A percentile compares a stretch with the other conserved stretches of the same genome.
phyloP scores from a whole-genome alignment of 441 rosid genomes.

The Erodium moschatum region DNA sequence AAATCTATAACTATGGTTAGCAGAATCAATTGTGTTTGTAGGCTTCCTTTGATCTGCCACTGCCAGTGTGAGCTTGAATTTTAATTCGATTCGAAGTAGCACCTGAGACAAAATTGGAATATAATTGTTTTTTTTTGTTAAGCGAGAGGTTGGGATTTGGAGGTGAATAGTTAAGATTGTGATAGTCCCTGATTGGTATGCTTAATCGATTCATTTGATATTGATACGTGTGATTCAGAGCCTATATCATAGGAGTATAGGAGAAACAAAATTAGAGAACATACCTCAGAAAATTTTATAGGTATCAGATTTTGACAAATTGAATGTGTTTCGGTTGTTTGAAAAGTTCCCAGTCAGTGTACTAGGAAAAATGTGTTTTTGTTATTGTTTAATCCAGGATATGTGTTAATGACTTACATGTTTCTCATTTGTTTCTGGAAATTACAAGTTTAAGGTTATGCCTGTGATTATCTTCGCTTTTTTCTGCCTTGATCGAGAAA shows the following conservation, averaged over 20 bases:
- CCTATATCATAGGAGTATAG: background rate
- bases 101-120: background rate
- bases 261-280: no score
- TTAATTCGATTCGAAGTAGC: background rate
- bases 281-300: background rate
- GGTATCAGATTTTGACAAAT: background rate
- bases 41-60: background rate
- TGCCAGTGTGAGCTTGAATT: background rate
- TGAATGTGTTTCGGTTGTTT: background rate
- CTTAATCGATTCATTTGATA: background rate
- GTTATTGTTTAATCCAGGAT: background rate
- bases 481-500: background rate
- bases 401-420: background rate
- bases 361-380: background rate
- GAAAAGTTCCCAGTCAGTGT: background rate
- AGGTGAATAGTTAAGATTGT: background rate
- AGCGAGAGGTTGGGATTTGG: background rate
- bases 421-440: background rate
- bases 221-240: background rate
- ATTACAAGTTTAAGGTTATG: background rate
- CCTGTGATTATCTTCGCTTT: background rate
- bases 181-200: background rate
- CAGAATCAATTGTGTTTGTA: background rate
- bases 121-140: background rate
- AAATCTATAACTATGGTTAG: background rate